Evolutionary conservation across 2,329 filamentous ascomycete species (phyloP).

Genomic region (Raffaelea deltoideospora): DNA sequence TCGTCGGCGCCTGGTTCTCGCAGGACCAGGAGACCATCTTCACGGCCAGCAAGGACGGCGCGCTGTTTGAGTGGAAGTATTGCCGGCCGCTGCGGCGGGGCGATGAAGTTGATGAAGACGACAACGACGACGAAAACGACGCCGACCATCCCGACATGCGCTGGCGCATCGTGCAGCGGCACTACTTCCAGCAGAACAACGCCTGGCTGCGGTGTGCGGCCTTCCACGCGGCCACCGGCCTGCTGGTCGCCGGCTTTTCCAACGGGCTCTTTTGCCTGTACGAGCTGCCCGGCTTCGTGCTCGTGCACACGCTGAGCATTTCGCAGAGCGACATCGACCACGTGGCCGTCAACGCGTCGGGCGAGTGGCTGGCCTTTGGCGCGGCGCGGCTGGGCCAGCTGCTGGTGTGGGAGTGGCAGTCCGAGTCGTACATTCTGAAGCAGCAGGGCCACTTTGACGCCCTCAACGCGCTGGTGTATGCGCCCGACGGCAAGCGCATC

Average conservation of each 20-base stretch:
- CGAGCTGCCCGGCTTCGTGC: constrained; percentile 89
- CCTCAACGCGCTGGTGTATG: constrained; percentile 86
- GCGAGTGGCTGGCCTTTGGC: constrained; percentile 94
- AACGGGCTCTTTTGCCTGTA: constrained; percentile 89
- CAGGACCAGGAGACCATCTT: constrained; percentile 90
- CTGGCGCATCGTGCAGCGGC: constrained; percentile 81
- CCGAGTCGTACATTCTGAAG: constrained; percentile 95
- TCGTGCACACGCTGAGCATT: constrained; percentile 84
- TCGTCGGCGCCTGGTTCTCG: constrained; percentile 94
- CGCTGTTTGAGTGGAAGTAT: constrained; percentile 88
- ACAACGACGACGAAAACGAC: constrained; percentile 46
- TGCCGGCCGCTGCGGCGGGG: constrained; percentile 27
- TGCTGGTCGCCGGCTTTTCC: constrained; percentile 94
- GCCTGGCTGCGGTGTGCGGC: constrained; percentile 80
- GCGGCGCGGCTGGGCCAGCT: constrained; percentile 90
- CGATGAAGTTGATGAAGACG: constrained; percentile 23
- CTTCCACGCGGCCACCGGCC: constrained; percentile 71
- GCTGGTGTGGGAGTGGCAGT: constrained; percentile 99
- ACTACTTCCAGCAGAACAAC: constrained; percentile 88
- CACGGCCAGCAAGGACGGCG: constrained; percentile 94
- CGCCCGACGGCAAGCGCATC: constrained; percentile 82
- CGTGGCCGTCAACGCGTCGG: constrained; percentile 83
- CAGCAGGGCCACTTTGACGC: constrained; percentile 96
- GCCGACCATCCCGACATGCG: constrained; percentile 50
- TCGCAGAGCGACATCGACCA: constrained; percentile 95